phyloP scores from a whole-genome alignment of 2,329 filamentous ascomycete genomes.

The Ophiostoma tasmaniense region DNA sequence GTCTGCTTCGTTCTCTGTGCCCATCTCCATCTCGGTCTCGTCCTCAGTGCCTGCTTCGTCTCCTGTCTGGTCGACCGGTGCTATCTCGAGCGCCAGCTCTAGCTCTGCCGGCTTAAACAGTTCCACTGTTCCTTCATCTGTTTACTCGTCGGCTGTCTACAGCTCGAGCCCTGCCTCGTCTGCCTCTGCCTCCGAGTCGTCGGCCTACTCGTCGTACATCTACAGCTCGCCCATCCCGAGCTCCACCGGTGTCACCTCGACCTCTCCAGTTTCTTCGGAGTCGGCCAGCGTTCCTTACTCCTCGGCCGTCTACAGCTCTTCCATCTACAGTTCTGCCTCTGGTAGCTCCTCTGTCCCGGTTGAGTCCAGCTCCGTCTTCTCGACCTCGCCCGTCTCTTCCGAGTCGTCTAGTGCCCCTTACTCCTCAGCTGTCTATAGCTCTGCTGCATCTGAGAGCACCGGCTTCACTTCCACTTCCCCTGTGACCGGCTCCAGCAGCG shows the following conservation, averaged over 20 bases:
- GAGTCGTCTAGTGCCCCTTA: not conserved
- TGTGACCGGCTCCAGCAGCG: not conserved
- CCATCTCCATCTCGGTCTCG: not conserved
- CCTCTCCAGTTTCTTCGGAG: not conserved
- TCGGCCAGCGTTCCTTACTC: constrained; percentile 2
- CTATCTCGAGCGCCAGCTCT: not conserved
- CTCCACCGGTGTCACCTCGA: not conserved
- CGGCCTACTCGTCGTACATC: not conserved
- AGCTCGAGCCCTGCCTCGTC: not conserved
- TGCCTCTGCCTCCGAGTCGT: not conserved
- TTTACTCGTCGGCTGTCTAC: constrained; percentile 1
- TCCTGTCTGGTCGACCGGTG: not conserved
- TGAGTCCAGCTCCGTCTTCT: not conserved
- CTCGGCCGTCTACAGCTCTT: constrained; percentile 1
- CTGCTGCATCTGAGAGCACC: not conserved
- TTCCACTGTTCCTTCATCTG: not conserved
- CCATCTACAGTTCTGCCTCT: not conserved
- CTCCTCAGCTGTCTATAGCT: constrained; percentile 3
- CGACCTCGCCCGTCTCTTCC: not conserved
- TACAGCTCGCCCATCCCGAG: not conserved
- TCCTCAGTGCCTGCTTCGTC: not conserved
- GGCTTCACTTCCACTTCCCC: not conserved
- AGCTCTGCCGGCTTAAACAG: not conserved
- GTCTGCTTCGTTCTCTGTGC: not conserved
- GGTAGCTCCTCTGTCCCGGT: too few species aligned